These are phyloP conservation scores for Solanum sitiens DNA, from an alignment of 257 asterid species.

Conservation along the genomic window DNA sequence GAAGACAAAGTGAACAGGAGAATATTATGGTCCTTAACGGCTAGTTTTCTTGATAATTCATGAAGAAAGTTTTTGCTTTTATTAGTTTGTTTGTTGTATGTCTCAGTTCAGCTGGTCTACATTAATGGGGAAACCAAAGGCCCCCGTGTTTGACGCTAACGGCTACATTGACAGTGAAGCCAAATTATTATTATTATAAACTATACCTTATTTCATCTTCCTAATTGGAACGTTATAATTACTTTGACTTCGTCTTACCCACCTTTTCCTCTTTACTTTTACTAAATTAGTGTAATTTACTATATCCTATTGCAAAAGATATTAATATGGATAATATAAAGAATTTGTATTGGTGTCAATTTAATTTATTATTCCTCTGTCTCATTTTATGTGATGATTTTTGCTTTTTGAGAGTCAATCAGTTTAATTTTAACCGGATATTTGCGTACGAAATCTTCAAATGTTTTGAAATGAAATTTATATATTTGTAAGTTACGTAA, in stretches of 20 bases:
- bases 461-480: too few species aligned
- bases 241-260: background rate
- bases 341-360: background rate
- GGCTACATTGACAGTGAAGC: slow-evolving; percentile 26
- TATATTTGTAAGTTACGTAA: too few species aligned
- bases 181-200: background rate
- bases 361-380: too few species aligned
- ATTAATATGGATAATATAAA: background rate
- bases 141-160: slow-evolving; percentile 47
- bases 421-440: too few species aligned
- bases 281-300: background rate
- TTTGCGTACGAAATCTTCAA: too few species aligned
- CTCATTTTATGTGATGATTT: too few species aligned
- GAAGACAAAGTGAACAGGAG: slow-evolving; percentile 2
- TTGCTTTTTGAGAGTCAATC: too few species aligned
- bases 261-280: background rate
- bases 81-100: background rate
- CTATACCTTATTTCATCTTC: background rate
- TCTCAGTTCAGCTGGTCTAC: background rate
- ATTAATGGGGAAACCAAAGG: background rate
- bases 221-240: background rate
- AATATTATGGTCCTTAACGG: slow-evolving; percentile 16
- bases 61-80: background rate
- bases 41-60: slow-evolving; percentile 8
- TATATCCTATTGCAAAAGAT: background rate